phyloP scores from a whole-genome alignment of 441 rosid genomes.

The Breynia disticha region DNA sequence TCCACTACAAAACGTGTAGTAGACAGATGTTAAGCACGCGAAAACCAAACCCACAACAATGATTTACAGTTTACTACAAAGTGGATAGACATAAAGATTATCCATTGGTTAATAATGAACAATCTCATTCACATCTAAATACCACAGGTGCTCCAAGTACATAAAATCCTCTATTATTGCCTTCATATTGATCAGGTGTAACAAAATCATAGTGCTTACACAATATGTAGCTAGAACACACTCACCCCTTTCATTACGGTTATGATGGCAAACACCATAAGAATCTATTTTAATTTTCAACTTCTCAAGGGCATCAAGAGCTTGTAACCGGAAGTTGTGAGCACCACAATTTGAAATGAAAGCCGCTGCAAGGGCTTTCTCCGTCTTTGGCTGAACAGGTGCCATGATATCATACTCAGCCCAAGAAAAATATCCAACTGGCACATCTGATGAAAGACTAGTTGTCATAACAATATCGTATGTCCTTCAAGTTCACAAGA shows the following conservation, averaged over 20 bases:
- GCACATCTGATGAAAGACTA: slow-evolving; percentile 90
- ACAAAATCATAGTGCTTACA: background rate
- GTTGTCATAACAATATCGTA: slow-evolving; percentile 76
- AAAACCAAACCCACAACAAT: too few relatives aligned
- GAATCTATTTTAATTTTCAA: slow-evolving; percentile 56
- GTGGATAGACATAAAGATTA: background rate
- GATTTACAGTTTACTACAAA: too few relatives aligned
- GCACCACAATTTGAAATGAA: slow-evolving; percentile 86
- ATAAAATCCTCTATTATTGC: too few relatives aligned
- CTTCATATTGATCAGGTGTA: background rate
- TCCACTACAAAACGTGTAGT: slow-evolving; percentile 42
- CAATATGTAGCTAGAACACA: background rate
- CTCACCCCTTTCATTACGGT: slow-evolving; percentile 57
- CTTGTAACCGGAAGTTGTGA: slow-evolving; percentile 70
- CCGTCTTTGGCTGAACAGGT: slow-evolving; percentile 67
- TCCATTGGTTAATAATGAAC: background rate
- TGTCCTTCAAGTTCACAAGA: slow-evolving; percentile 46
- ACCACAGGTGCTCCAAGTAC: too few relatives aligned
- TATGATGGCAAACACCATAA: slow-evolving; percentile 74
- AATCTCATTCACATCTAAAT: too few relatives aligned
- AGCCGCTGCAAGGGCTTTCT: slow-evolving; percentile 81
- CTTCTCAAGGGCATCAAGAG: slow-evolving; percentile 57
- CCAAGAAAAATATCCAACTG: slow-evolving; percentile 96
- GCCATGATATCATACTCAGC: slow-evolving; percentile 91
- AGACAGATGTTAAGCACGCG: too few relatives aligned